Conservation (phyloP, 768 basidiomycete genomes). For the Termitomyces bulborhizus region DNA sequence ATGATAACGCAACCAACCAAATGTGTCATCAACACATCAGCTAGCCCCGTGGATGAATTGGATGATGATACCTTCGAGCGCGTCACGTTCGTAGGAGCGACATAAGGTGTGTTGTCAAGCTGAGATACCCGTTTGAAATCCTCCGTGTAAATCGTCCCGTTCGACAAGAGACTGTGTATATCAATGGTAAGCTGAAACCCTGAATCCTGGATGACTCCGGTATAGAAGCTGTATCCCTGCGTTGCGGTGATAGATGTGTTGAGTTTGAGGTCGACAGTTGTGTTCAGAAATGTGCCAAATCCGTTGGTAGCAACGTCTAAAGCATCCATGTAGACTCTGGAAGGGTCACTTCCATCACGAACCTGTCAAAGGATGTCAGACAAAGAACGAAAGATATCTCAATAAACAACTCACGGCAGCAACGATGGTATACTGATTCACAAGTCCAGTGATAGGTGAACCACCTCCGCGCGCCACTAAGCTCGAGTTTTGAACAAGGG, state of each 20-base stretch:
- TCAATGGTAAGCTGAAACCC: slow-evolving; percentile 26
- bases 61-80: slow-evolving; percentile 8
- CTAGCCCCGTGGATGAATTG: slow-evolving; percentile 7
- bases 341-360: slow-evolving; percentile 20
- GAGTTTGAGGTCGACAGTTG: slow-evolving; percentile 20
- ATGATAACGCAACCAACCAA: neutral
- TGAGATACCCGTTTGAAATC: slow-evolving; percentile 23
- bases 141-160: slow-evolving; percentile 23
- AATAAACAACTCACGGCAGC: slow-evolving; percentile 19
- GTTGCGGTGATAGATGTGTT: slow-evolving; percentile 17
- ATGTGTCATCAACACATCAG: neutral
- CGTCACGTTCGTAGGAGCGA: slow-evolving; percentile 17
- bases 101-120: slow-evolving; percentile 21
- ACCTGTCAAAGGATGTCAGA: slow-evolving; percentile 13
- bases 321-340: slow-evolving; percentile 22
- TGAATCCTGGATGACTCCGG: slow-evolving; percentile 18
- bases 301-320: slow-evolving; percentile 18
- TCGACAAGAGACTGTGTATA: slow-evolving; percentile 16
- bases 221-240: slow-evolving; percentile 26
- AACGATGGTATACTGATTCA: slow-evolving; percentile 18
- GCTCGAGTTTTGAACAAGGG: slow-evolving; percentile 12
- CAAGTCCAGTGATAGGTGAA: slow-evolving; percentile 17
- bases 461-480: slow-evolving; percentile 18
- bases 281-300: slow-evolving; percentile 19
- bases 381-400: neutral